Percentiles rank a stretch among this genome's conserved stretches.
Evolutionary conservation across 139 green algal species (phyloP).

Genomic region (Chlamydomonas schloesseri): DNA sequence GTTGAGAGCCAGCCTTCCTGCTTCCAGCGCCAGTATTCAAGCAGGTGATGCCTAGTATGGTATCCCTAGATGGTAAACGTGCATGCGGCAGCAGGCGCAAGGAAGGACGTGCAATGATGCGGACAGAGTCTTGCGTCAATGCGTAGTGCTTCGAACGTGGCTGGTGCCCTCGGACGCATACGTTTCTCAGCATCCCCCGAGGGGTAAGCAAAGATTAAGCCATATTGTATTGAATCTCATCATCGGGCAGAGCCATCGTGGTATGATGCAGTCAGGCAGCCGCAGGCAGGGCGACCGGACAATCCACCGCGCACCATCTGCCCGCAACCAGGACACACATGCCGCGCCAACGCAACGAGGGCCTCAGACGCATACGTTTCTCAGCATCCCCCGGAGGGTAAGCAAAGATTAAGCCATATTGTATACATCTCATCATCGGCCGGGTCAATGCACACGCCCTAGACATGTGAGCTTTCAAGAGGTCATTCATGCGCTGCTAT

Average conservation of each 20-base stretch:
- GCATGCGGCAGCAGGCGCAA: too few species aligned
- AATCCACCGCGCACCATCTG: not conserved
- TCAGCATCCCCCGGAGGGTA: not conserved
- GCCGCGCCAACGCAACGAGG: not conserved
- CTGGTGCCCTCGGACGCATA: constrained; percentile 8
- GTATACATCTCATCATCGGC: not conserved
- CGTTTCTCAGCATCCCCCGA: constrained; percentile 1
- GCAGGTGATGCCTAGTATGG: too few species aligned
- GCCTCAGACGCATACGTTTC: not conserved
- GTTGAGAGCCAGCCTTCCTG: too few species aligned
- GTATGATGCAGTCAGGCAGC: not conserved
- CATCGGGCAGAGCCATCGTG: not conserved
- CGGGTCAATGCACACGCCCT: not conserved
- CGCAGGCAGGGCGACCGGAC: not conserved
- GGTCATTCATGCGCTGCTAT: not conserved
- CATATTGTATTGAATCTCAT: not conserved
- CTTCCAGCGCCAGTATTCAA: too few species aligned
- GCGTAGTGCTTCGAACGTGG: too few species aligned
- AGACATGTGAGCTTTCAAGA: too few species aligned
- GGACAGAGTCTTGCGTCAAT: too few species aligned
- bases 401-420: constrained; percentile 9
- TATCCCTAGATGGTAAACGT: too few species aligned
- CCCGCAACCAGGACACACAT: not conserved
- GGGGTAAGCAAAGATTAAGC: constrained; percentile 25
- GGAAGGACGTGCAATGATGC: too few species aligned